phyloP scores from a whole-genome alignment of 495 filamentous ascomycete genomes.

The Penicillium manginii region DNA sequence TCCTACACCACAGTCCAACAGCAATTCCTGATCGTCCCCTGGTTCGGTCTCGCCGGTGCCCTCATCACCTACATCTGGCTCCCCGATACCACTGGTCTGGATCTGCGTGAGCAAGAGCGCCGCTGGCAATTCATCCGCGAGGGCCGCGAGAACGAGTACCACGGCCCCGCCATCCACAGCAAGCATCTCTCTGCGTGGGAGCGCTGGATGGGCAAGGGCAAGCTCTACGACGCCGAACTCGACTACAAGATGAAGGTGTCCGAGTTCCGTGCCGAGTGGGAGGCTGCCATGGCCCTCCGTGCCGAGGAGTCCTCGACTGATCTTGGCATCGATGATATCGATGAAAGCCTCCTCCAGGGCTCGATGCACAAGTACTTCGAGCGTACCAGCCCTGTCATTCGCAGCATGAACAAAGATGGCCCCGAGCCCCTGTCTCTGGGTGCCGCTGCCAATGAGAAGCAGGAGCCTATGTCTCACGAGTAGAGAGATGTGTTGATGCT shows the following conservation, averaged over 20 bases:
- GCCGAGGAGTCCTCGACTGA: slow-evolving; percentile 44
- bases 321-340: slow-evolving; percentile 31
- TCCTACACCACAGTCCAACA: slow-evolving; percentile 77
- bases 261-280: slow-evolving; percentile 74
- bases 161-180: slow-evolving; percentile 82
- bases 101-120: slow-evolving; percentile 91
- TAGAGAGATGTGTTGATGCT: slow-evolving; percentile 5
- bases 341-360: slow-evolving; percentile 41
- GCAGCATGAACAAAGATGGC: slow-evolving; percentile 37
- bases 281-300: slow-evolving; percentile 46
- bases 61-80: slow-evolving; percentile 79
- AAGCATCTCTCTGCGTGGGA: slow-evolving; percentile 76
- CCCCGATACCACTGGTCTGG: slow-evolving; percentile 88
- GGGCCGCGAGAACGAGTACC: slow-evolving; percentile 76
- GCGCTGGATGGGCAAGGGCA: slow-evolving; percentile 67
- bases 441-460: slow-evolving; percentile 18
- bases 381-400: slow-evolving; percentile 50
- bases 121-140: slow-evolving; percentile 78
- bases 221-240: slow-evolving; percentile 74
- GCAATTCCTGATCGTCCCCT: slow-evolving; percentile 85
- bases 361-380: slow-evolving; percentile 49
- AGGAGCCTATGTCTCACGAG: slow-evolving; percentile 21
- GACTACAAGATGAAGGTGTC: slow-evolving; percentile 78
- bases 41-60: slow-evolving; percentile 85
- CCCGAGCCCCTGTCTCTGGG: slow-evolving; percentile 19